These are phyloP conservation scores for Aspergillus taichungensis DNA, from an alignment of 495 filamentous ascomycete species.

Conservation along the genomic window DNA sequence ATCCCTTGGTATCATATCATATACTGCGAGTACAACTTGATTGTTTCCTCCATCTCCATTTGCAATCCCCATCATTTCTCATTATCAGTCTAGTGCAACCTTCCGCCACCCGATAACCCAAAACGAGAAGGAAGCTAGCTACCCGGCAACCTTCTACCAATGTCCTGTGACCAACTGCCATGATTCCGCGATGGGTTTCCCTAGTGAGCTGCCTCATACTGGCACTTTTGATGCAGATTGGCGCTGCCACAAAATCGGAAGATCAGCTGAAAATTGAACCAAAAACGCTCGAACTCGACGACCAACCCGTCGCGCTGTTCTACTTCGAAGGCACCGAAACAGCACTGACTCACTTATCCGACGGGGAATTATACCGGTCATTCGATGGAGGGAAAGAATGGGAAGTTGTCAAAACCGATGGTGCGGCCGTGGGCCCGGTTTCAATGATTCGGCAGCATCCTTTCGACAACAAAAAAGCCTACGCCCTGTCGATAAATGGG, in stretches of 20 bases:
- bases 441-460: conserved; percentile 60
- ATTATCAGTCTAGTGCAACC: too few relatives aligned
- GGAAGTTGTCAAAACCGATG: conserved; percentile 53
- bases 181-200: conserved; percentile 36
- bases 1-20: too few relatives aligned
- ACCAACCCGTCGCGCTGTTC: conserved; percentile 53
- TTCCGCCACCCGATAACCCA: background rate
- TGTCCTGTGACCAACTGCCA: conserved; percentile 24
- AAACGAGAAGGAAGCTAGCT: background rate
- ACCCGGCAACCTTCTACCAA: conserved; percentile 5
- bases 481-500: conserved; percentile 55
- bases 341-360: conserved; percentile 50
- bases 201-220: conserved; percentile 30
- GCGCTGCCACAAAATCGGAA: conserved; percentile 33
- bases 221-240: conserved; percentile 20
- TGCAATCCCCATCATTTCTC: too few relatives aligned
- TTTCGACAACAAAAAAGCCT: conserved; percentile 67
- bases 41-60: too few relatives aligned
- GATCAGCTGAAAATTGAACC: conserved; percentile 41
- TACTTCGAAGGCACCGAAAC: conserved; percentile 86
- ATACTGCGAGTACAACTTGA: too few relatives aligned
- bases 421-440: conserved; percentile 41
- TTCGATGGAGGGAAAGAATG: conserved; percentile 70
- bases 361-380: conserved; percentile 58
- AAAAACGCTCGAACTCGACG: conserved; percentile 45